A percentile compares a stretch with the other conserved stretches of the same genome.
Conservation (phyloP, 2,329 filamentous ascomycete genomes). For the Bipolaris victoriae region DNA sequence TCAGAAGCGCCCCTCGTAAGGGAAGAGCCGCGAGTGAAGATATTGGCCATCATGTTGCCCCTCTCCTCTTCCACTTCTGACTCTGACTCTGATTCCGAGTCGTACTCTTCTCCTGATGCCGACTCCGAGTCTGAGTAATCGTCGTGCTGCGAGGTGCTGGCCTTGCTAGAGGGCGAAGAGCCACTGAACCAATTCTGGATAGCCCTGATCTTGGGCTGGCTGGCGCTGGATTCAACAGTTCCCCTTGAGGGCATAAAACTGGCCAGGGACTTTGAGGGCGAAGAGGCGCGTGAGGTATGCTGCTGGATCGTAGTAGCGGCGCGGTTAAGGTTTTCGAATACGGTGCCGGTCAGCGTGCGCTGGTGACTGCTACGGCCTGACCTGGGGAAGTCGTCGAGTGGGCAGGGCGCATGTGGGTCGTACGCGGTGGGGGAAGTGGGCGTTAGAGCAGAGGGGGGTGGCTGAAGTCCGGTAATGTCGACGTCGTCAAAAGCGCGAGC, state of each 20-base stretch:
- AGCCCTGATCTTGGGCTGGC: slow-evolving; percentile 40
- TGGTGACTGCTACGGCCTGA: slow-evolving; percentile 36
- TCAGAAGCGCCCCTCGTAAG: slow-evolving; percentile 34
- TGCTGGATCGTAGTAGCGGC: slow-evolving; percentile 47
- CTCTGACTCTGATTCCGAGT: slow-evolving; percentile 30
- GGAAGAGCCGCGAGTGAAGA: slow-evolving; percentile 42
- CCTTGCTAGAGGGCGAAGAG: slow-evolving; percentile 57
- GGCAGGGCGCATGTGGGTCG: slow-evolving; percentile 41
- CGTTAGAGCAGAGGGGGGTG: slow-evolving; percentile 45
- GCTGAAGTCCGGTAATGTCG: slow-evolving; percentile 37
- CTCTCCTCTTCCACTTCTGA: slow-evolving; percentile 31
- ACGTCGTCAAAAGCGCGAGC: slow-evolving; percentile 41
- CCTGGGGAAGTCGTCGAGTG: slow-evolving; percentile 35
- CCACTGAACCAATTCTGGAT: slow-evolving; percentile 62
- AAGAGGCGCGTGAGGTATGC: slow-evolving; percentile 49
- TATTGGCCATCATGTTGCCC: slow-evolving; percentile 40
- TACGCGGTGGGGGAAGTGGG: slow-evolving; percentile 39
- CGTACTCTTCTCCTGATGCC: slow-evolving; percentile 35
- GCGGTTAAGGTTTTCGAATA: slow-evolving; percentile 48
- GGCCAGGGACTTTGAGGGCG: slow-evolving; percentile 48
- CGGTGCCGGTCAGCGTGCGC: slow-evolving; percentile 44
- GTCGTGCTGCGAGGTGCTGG: slow-evolving; percentile 46
- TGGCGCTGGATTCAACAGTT: slow-evolving; percentile 38
- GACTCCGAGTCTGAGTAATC: slow-evolving; percentile 40
- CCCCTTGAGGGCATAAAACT: slow-evolving; percentile 48